Evolutionary conservation across 768 basidiomycete species (phyloP), one percentile per base, ranked within the genome.

Genomic region (Lactifluus volemus): DNA sequence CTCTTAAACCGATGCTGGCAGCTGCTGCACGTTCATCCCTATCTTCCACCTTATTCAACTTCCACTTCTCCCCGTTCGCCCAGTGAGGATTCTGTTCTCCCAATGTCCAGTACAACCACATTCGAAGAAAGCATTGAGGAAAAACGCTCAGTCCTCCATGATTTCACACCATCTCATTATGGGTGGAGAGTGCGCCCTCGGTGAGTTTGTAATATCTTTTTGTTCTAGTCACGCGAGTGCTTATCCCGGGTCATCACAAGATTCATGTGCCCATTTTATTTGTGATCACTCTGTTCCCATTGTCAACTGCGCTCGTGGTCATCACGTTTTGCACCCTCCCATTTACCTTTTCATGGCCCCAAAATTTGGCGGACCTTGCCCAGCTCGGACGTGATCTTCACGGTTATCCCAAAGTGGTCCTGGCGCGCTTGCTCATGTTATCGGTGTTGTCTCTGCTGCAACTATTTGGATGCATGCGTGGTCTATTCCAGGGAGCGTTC

Each of bases 381-480:
- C 81, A 84, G 68, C 77, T 92, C 11, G 89, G 87, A 15, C 76
- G 81, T 45, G 88, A 90, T 61, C 81, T 91, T 7, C 87, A 87
- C 67, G 83, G 80, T 55, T 93, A 92, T 83, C 88, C 9, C 86
- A 86, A 70, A 85, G 84, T 61, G 88, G 88, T 11, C 66, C 76
- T 34, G 76, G 73, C 3, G 81, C 86, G 19, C 76, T 84, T 55
- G 79, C 80, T 8, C 95, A 96, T 73, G 89, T 96, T 55, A 71
- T 95, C 47, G 84, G 79, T 29, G 92, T 94, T 53, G 79, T 98
- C 67, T 84, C 88, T 42, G 78, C 94, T 14, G 86, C 88, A 17
- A 90, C 91, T 4, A 76, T 92, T 32, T 98, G 93, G 92, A 97
- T 94, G 74, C 95, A 98, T 71, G 92, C 94, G 4, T 98, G 94